Evolutionary conservation across 352 stramenopile genomes (phyloP).

Genomic region (Pythium apleroticum): DNA sequence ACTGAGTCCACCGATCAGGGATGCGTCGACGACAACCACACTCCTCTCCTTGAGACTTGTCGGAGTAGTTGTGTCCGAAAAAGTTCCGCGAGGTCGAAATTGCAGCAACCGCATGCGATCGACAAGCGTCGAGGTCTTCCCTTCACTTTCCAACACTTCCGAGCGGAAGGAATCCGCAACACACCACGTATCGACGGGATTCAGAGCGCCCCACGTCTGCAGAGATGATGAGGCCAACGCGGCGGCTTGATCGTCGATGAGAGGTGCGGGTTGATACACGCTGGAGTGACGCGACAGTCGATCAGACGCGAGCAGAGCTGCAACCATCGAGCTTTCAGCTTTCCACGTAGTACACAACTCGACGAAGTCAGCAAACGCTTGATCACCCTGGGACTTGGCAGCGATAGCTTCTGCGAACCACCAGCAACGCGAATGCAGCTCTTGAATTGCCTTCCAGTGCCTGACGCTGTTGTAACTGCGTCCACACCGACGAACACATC

Average conservation of each 20-base stretch:
- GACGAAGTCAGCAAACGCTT: background rate
- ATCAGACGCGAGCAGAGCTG: background rate
- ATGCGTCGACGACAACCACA: conserved; percentile 4
- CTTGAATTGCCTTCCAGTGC: conserved; percentile 14
- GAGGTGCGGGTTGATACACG: background rate
- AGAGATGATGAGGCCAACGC: conserved; percentile 4
- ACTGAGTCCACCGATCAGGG: background rate
- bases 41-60: conserved; percentile 3
- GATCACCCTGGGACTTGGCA: background rate
- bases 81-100: conserved; percentile 11
- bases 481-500: conserved; percentile 19
- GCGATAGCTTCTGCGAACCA: conserved; percentile 12
- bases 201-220: conserved; percentile 19
- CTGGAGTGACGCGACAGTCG: background rate
- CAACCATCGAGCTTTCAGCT: conserved; percentile 8
- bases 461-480: conserved; percentile 13
- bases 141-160: background rate
- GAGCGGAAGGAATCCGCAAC: background rate
- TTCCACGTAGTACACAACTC: conserved; percentile 18
- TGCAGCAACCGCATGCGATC: conserved; percentile 4
- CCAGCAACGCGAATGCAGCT: conserved; percentile 12
- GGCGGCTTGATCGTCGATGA: background rate
- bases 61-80: conserved; percentile 6
- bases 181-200: conserved; percentile 7
- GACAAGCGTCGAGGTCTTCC: background rate